Base-by-base conservation (phyloP, 169 alveolate species). In the Blepharisma undulans region DNA sequence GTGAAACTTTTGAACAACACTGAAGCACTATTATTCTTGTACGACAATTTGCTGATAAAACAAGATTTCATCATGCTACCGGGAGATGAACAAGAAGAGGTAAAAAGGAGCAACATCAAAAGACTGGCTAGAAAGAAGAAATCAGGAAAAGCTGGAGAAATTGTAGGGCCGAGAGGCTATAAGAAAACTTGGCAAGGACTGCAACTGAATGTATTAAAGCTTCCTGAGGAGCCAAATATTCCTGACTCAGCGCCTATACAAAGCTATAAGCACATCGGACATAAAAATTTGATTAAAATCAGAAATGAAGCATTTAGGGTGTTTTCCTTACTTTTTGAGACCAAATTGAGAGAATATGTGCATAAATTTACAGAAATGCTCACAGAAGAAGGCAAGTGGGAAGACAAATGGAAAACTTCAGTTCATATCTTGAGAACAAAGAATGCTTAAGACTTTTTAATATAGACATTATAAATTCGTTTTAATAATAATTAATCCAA, bases 11-110 rank as follows among this genome's bases (percentile, higher is more conserved):
- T 96, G 29, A 95, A 96, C 88, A 95, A 97, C 84, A 91, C 95
- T 85, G 96, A 95, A 29, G 93, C 93, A 33, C 91, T 96, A 74
- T 22, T 96, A 66, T 87, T 90, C 29, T 91, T 94, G 76, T 96
- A 92, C 91, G 98, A 96, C 91, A 87, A 94, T 79, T 91, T 95
- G 29, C 89, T 96, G 61, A 90, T 95, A 30, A 95, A 94, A 78
- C 98, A 96, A 87, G 96, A 95, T 87, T 97, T 95, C 85, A 96
- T 96, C 0, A 87, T 92, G 72, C 93, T 97, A 33, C 98, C 98
- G n/a, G 98, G 97, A 14, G 98, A 88, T 16, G 82, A 88, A 59
- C 82, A 33, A 76, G 61, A n/a, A 6, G 92, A 88, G 36, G 34
- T 19, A 21, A 88, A 88, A 76, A 29, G 92, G 34, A 32, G 78